These are phyloP conservation scores for Lithocarpus polystachyus DNA, from an alignment of 306 rosid species.

Conservation along the genomic window DNA sequence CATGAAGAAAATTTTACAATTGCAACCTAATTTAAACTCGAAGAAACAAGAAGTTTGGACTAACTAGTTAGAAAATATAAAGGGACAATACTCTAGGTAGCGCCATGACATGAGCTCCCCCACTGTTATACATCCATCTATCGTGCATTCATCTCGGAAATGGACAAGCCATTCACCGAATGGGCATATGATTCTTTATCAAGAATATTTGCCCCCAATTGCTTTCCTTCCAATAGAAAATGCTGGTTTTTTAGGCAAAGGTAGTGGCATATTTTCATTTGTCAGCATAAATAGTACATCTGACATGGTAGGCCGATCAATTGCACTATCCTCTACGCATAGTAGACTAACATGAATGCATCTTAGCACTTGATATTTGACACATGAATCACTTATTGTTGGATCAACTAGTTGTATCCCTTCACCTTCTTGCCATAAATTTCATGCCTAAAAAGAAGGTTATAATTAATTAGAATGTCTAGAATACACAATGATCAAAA, in stretches of 20 bases:
- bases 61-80: no score
- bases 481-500: no score
- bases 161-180: conserved; percentile 18
- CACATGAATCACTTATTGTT: not conserved
- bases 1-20: no score
- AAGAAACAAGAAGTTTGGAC: no score
- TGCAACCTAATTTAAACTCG: no score
- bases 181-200: not conserved
- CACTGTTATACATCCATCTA: not conserved
- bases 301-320: conserved; percentile 26
- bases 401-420: conserved; percentile 9
- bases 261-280: conserved; percentile 13
- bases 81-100: no score
- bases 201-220: not conserved
- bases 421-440: conserved; percentile 13
- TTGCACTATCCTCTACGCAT: conserved; percentile 15
- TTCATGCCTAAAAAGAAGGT: conserved; percentile 8
- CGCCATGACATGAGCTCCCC: no score
- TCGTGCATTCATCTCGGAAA: conserved; percentile 1
- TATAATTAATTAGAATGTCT: no score
- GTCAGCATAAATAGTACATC: conserved; percentile 15
- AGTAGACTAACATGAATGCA: conserved; percentile 13
- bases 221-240: conserved; percentile 5
- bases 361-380: conserved; percentile 12
- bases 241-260: conserved; percentile 30